A percentile compares a stretch with the other conserved stretches of the same genome.
Conservation (phyloP, 768 basidiomycete genomes). For the Inosperma sp. region DNA sequence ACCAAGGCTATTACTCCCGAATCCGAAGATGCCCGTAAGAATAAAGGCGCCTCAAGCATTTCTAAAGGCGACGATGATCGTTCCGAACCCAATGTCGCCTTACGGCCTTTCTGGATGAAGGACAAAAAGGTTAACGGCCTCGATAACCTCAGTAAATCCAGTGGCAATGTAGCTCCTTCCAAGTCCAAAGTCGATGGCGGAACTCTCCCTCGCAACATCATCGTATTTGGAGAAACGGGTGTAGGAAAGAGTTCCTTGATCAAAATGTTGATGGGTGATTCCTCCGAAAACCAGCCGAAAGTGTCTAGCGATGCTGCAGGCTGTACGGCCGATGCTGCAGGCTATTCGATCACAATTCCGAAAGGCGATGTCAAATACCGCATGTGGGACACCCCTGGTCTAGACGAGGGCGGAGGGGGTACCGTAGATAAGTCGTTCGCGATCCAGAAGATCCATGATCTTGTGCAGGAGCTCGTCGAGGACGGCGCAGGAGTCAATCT, state of each 20-base stretch:
- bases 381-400: background rate
- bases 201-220: no score
- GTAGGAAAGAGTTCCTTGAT: no score
- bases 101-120: no score
- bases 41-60: no score
- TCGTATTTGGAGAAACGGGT: background rate
- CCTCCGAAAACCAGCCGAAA: background rate
- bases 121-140: no score
- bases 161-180: no score
- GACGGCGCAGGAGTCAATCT: background rate
- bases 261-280: background rate
- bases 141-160: no score
- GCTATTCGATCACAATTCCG: background rate
- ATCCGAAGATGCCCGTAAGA: no score
- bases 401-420: background rate
- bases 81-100: no score
- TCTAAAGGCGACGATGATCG: no score
- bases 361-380: background rate
- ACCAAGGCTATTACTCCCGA: no score
- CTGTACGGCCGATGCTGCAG: background rate
- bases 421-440: background rate
- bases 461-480: background rate
- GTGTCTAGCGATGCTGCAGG: background rate
- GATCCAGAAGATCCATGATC: background rate
- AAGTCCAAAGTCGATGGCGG: no score